A percentile compares a stretch with the other conserved stretches of the same genome.
These are phyloP conservation scores for Trichoderma brevicompactum DNA, from an alignment of 2,329 filamentous ascomycete species.

Conservation along the genomic window DNA sequence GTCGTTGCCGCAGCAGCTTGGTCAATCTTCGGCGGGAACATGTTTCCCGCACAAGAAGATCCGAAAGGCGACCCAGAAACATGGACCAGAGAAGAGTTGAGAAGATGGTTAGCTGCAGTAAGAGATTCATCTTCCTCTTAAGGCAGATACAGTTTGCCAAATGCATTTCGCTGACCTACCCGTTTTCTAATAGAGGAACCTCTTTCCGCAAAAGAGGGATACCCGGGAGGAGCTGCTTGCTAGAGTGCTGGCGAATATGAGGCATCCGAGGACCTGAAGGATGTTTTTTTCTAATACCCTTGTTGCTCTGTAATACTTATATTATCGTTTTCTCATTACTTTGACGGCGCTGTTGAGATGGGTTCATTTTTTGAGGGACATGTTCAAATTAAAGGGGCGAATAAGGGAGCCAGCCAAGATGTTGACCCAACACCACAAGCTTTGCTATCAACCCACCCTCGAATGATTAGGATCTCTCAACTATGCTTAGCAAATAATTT, in stretches of 20 bases:
- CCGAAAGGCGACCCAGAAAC: constrained; percentile 71
- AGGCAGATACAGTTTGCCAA: background rate
- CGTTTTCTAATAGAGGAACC: constrained; percentile 46
- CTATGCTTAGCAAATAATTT: background rate
- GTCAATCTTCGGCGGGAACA: constrained; percentile 82
- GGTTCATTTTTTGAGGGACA: background rate
- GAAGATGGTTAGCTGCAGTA: constrained; percentile 80
- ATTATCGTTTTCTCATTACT: background rate
- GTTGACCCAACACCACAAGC: no score
- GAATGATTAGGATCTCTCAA: background rate
- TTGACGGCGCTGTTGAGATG: background rate
- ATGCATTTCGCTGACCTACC: background rate
- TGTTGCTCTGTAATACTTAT: background rate
- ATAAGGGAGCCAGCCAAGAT: no score
- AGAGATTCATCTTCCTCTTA: constrained; percentile 41
- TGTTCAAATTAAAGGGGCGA: background rate
- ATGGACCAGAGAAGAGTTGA: constrained; percentile 82
- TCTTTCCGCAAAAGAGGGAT: constrained; percentile 50
- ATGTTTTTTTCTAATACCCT: background rate
- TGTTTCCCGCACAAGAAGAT: constrained; percentile 76
- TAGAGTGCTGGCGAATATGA: constrained; percentile 53
- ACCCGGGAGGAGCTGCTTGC: constrained; percentile 53
- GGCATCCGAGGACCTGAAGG: constrained; percentile 42
- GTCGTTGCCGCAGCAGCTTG: constrained; percentile 81
- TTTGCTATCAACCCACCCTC: no score